A percentile compares a stretch with the other conserved stretches of the same genome.
Conservation (phyloP, 2,329 filamentous ascomycete species). For the Colletotrichum sp. region DNA sequence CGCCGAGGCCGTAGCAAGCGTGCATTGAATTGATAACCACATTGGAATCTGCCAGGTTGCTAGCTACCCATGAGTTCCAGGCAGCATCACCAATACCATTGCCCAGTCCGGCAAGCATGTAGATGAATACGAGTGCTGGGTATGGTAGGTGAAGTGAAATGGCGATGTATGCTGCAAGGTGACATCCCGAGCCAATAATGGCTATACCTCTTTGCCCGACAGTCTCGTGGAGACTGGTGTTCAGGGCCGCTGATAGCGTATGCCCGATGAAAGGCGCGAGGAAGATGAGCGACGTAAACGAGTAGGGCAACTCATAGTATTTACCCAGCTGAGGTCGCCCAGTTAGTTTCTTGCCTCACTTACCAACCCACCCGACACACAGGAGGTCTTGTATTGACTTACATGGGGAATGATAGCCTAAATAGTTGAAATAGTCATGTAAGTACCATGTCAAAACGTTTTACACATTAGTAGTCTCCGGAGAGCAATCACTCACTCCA, state of each 20-base stretch:
- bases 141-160: constrained; percentile 73
- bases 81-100: constrained; percentile 69
- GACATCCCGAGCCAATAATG: constrained; percentile 64
- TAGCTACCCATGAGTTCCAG: constrained; percentile 66
- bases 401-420: constrained; percentile 44
- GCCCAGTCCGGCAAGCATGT: constrained; percentile 71
- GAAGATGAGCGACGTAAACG: constrained; percentile 69
- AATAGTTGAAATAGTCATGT: not conserved
- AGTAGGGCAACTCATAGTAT: constrained; percentile 66
- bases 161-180: constrained; percentile 68
- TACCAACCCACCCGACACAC: not conserved
- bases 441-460: not conserved
- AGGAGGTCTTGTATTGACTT: not conserved
- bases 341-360: not conserved
- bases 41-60: constrained; percentile 72
- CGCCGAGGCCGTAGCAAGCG: constrained; percentile 74
- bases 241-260: constrained; percentile 64
- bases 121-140: constrained; percentile 68
- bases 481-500: constrained; percentile 51
- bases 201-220: constrained; percentile 76
- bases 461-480: not conserved
- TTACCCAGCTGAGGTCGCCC: not conserved
- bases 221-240: constrained; percentile 67
- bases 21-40: constrained; percentile 76
- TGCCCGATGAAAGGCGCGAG: constrained; percentile 71